Percentiles rank a stretch among this genome's conserved stretches.
phyloP scores from a whole-genome alignment of 2,329 filamentous ascomycete genomes.

The Epichloe aotearoae region DNA sequence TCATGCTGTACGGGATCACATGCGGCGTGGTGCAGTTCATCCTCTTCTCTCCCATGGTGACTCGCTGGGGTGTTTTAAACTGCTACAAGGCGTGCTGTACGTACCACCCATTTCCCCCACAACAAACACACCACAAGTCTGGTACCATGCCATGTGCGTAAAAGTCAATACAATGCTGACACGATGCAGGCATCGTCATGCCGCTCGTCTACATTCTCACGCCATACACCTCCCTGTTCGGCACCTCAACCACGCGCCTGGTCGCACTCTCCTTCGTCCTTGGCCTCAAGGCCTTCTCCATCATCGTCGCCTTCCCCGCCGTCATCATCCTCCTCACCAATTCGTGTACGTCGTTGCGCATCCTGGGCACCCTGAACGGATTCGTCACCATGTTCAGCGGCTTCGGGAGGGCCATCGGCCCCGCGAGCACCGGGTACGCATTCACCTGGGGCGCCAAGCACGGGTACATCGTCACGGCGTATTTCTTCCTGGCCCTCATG shows the following conservation, averaged over 20 bases:
- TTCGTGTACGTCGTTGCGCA: conserved; percentile 55
- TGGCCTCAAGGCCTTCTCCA: conserved; percentile 57
- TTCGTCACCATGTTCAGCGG: conserved; percentile 75
- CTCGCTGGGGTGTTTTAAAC: conserved; percentile 56
- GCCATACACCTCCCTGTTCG: conserved; percentile 62
- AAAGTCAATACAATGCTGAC: not conserved
- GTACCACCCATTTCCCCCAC: conserved; percentile 8
- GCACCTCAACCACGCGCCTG: conserved; percentile 35
- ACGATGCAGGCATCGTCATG: conserved; percentile 42
- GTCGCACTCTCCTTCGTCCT: conserved; percentile 53
- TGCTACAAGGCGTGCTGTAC: conserved; percentile 55
- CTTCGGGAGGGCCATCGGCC: conserved; percentile 66
- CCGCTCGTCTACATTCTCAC: conserved; percentile 69
- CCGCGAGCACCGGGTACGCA: conserved; percentile 55
- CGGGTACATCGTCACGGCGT: conserved; percentile 68
- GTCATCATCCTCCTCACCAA: conserved; percentile 86
- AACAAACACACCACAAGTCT: not conserved
- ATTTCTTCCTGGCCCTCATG: conserved; percentile 61
- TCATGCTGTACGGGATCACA: conserved; percentile 67
- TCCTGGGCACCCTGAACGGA: conserved; percentile 83
- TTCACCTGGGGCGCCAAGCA: conserved; percentile 66
- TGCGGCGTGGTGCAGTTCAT: conserved; percentile 79
- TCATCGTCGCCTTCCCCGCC: conserved; percentile 81
- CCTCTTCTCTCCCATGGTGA: conserved; percentile 65
- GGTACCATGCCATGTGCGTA: not conserved